phyloP scores from a whole-genome alignment of 2,329 filamentous ascomycete species.

The Aspergillus persii region DNA sequence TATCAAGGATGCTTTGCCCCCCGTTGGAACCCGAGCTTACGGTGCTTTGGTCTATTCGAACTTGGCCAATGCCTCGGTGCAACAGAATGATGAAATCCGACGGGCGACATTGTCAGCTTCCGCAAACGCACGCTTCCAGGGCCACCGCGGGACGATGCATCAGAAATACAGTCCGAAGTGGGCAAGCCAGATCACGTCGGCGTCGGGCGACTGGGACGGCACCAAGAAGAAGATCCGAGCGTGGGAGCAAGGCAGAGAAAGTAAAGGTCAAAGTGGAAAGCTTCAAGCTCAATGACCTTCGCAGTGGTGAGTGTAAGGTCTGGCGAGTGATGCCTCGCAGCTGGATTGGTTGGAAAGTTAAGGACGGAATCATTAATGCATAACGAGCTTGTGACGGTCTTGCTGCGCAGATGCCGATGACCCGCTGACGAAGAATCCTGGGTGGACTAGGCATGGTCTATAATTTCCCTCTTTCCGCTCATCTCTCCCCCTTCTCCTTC shows the following conservation, averaged over 20 bases:
- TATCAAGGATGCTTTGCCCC: slow-evolving; percentile 69
- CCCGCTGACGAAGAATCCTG: slow-evolving; percentile 7
- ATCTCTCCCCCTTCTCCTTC: neutral
- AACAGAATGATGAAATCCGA: slow-evolving; percentile 89
- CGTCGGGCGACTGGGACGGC: slow-evolving; percentile 89
- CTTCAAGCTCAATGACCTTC: slow-evolving; percentile 87
- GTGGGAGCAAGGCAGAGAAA: slow-evolving; percentile 94
- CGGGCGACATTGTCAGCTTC: slow-evolving; percentile 88
- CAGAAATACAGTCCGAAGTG: slow-evolving; percentile 87
- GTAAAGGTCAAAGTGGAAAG: slow-evolving; percentile 90
- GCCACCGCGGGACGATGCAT: slow-evolving; percentile 92
- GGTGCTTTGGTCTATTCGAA: slow-evolving; percentile 93
- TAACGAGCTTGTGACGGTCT: slow-evolving; percentile 8
- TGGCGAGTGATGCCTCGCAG: slow-evolving; percentile 91
- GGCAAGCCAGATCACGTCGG: slow-evolving; percentile 87
- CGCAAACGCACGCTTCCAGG: slow-evolving; percentile 94
- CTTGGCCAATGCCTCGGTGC: slow-evolving; percentile 86
- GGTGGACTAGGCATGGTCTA: slow-evolving; percentile 1
- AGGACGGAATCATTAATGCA: slow-evolving; percentile 11
- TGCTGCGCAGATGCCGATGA: slow-evolving; percentile 4
- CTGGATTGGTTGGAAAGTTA: slow-evolving; percentile 78
- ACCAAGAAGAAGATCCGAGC: slow-evolving; percentile 96
- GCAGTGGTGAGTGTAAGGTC: slow-evolving; percentile 92
- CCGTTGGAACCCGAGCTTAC: slow-evolving; percentile 84
- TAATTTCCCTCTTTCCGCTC: slow-evolving; percentile 3